Conservation (phyloP, 202 grass and related monocot genomes). For the Sporobolus alterniflorus region DNA sequence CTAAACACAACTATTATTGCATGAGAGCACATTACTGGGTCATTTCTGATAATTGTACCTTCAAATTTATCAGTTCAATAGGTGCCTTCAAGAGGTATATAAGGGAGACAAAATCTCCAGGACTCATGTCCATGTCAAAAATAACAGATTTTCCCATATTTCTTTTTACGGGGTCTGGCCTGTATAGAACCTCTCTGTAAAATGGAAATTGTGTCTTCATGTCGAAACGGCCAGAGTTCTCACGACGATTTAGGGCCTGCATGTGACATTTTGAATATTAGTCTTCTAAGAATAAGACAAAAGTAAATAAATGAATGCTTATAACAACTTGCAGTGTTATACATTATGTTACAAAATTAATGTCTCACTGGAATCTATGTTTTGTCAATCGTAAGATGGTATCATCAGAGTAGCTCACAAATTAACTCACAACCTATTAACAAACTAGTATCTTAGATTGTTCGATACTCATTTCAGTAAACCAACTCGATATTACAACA, state of each 20-base stretch:
- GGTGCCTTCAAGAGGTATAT: constrained; percentile 73
- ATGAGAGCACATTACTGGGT: not conserved
- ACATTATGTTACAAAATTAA: not conserved
- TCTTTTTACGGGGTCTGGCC: constrained; percentile 42
- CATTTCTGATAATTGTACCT: constrained; percentile 35
- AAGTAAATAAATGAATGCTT: not conserved
- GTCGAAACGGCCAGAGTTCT: constrained; percentile 59
- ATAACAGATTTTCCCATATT: constrained; percentile 61
- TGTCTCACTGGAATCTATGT: not conserved
- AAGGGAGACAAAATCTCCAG: constrained; percentile 81
- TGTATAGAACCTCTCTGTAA: constrained; percentile 63
- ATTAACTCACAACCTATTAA: constrained; percentile 3
- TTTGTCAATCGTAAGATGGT: not conserved
- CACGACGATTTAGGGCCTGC: constrained; percentile 64
- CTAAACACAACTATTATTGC: not conserved
- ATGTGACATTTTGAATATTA: not conserved
- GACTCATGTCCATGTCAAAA: constrained; percentile 88
- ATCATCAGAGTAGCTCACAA: not conserved
- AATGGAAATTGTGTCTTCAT: constrained; percentile 60
- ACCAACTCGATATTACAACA: not conserved
- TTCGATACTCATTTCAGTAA: not conserved
- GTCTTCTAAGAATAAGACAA: not conserved
- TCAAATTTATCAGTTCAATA: constrained; percentile 61
- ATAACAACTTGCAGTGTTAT: not conserved
- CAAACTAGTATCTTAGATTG: not conserved